These are phyloP conservation scores for Russula dissimulans DNA, from an alignment of 768 basidiomycete species.

Conservation along the genomic window DNA sequence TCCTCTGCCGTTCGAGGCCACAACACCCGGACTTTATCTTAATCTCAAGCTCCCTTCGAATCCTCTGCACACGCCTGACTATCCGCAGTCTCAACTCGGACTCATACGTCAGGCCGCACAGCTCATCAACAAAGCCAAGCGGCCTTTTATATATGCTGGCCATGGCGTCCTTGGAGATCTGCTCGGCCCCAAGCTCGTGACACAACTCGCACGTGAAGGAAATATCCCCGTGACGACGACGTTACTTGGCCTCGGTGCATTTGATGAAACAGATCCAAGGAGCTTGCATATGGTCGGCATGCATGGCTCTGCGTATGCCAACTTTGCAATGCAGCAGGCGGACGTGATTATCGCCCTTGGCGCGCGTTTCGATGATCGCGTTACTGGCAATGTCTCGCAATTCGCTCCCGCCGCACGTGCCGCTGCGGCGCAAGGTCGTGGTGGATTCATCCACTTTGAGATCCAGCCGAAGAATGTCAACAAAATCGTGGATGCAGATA, in stretches of 20 bases:
- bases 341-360: slow-evolving; percentile 98
- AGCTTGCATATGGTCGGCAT: slow-evolving; percentile 97
- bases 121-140: slow-evolving; percentile 86
- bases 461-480: slow-evolving; percentile 98
- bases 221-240: slow-evolving; percentile 99
- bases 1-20: slow-evolving; percentile 76
- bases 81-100: slow-evolving; percentile 35
- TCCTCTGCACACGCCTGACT: slow-evolving; percentile 46
- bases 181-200: slow-evolving; percentile 73
- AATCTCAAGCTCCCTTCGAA: slow-evolving; percentile 67
- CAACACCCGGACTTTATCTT: slow-evolving; percentile 69
- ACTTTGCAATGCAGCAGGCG: slow-evolving; percentile 94
- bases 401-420: slow-evolving; percentile 88
- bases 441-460: slow-evolving; percentile 99
- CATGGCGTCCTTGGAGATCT: slow-evolving; percentile 80
- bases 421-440: slow-evolving; percentile 76
- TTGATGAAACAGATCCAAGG: slow-evolving; percentile 80
- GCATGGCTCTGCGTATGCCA: slow-evolving; percentile 97
- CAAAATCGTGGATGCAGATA: slow-evolving; percentile 92
- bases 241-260: slow-evolving; percentile 90
- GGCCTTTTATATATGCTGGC: slow-evolving; percentile 89
- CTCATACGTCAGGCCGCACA: slow-evolving; percentile 76
- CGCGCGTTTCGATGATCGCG: slow-evolving; percentile 94
- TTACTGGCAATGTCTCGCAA: slow-evolving; percentile 79
- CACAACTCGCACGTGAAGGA: slow-evolving; percentile 67